Conservation (phyloP, 495 filamentous ascomycete species). For the Penicillium canariense region DNA sequence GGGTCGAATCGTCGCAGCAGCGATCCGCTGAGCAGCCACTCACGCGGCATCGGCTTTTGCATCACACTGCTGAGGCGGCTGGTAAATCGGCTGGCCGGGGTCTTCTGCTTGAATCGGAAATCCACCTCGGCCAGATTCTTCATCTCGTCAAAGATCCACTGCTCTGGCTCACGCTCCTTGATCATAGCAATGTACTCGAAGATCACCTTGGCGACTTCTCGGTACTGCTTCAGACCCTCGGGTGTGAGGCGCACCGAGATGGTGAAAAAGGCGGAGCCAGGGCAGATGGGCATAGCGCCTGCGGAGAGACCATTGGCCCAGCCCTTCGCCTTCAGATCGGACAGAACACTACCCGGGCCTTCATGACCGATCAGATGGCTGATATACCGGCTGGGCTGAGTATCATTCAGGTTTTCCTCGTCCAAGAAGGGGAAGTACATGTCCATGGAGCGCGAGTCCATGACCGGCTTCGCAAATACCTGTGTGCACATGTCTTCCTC, state of each 20-base stretch:
- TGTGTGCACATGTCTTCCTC: constrained; percentile 70
- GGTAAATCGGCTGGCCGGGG: constrained; percentile 81
- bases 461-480: constrained; percentile 93
- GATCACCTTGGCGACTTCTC: constrained; percentile 80
- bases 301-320: constrained; percentile 89
- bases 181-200: constrained; percentile 96
- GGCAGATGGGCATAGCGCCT: constrained; percentile 72
- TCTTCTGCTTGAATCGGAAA: constrained; percentile 93
- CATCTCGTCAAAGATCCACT: constrained; percentile 92
- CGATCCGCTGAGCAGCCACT: constrained; percentile 79
- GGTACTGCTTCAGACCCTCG: constrained; percentile 80
- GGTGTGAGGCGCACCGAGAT: constrained; percentile 80
- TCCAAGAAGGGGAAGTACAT: constrained; percentile 88
- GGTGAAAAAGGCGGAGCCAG: constrained; percentile 81
- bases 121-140: constrained; percentile 87
- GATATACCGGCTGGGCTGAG: constrained; percentile 85
- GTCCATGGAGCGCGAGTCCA: constrained; percentile 83
- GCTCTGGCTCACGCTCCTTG: constrained; percentile 72
- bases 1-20: constrained; percentile 77
- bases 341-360: constrained; percentile 92
- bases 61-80: constrained; percentile 78
- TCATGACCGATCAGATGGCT: constrained; percentile 96
- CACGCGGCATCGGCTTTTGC: constrained; percentile 83
- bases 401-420: constrained; percentile 77
- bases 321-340: constrained; percentile 91